phyloP scores from a whole-genome alignment of 2,329 filamentous ascomycete species.

The Clonostachys byssicola region DNA sequence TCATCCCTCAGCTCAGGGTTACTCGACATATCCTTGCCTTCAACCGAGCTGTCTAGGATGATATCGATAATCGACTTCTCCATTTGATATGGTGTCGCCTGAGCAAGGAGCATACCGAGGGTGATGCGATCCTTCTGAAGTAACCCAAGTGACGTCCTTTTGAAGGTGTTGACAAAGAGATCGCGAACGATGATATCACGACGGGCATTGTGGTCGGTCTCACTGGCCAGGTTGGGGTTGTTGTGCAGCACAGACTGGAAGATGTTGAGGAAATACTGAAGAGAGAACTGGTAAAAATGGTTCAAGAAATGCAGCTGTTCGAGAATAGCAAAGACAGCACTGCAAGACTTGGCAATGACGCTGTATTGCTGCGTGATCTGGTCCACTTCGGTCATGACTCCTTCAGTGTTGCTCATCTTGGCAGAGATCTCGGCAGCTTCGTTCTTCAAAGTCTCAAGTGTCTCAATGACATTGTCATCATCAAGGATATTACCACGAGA shows the following conservation, averaged over 20 bases:
- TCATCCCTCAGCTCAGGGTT: slow-evolving; percentile 60
- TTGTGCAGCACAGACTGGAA: slow-evolving; percentile 87
- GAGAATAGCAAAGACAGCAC: slow-evolving; percentile 92
- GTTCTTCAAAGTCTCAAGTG: slow-evolving; percentile 94
- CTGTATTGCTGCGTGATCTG: slow-evolving; percentile 93
- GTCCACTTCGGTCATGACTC: slow-evolving; percentile 97
- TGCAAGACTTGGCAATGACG: slow-evolving; percentile 90
- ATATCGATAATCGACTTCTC: slow-evolving; percentile 84
- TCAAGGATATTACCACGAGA: slow-evolving; percentile 97
- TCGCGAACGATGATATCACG: slow-evolving; percentile 89
- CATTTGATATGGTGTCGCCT: slow-evolving; percentile 95
- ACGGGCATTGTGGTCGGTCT: slow-evolving; percentile 72
- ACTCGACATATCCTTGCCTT: slow-evolving; percentile 75
- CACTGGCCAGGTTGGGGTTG: slow-evolving; percentile 67
- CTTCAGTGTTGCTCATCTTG: slow-evolving; percentile 96
- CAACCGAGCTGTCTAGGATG: slow-evolving; percentile 73
- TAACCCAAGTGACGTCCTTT: slow-evolving; percentile 87
- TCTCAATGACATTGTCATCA: slow-evolving; percentile 97
- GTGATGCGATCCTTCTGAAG: slow-evolving; percentile 94
- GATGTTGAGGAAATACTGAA: slow-evolving; percentile 97
- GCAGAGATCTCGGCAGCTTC: slow-evolving; percentile 93
- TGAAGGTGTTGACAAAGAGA: slow-evolving; percentile 87
- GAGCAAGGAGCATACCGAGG: slow-evolving; percentile 88
- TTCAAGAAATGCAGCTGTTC: slow-evolving; percentile 98
- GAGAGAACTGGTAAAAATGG: slow-evolving; percentile 98